Conservation (phyloP, 2,329 filamentous ascomycete genomes). For the Fragosphaeria purpurea region DNA sequence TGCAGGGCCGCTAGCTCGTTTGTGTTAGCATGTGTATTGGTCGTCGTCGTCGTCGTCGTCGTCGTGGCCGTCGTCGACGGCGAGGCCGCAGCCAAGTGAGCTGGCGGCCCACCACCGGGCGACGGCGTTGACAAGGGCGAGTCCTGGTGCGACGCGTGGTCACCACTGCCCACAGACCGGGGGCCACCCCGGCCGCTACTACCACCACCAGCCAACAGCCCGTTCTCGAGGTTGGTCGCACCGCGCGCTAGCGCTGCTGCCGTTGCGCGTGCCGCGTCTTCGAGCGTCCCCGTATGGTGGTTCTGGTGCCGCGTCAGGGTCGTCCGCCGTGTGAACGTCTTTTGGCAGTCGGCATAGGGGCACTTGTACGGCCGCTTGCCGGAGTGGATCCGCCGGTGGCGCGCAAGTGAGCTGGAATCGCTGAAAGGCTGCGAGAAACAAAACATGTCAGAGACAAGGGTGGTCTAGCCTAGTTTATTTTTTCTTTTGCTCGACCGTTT, state of each 20-base stretch:
- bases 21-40: too few relatives aligned
- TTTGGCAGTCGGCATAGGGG: slow-evolving; percentile 93
- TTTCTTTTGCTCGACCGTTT: too few relatives aligned
- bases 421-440: slow-evolving; percentile 65
- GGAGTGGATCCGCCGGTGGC: slow-evolving; percentile 89
- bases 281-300: slow-evolving; percentile 87
- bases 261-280: slow-evolving; percentile 83
- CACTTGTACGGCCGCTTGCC: slow-evolving; percentile 96
- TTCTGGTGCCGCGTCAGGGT: slow-evolving; percentile 94
- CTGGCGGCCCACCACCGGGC: slow-evolving; percentile 36
- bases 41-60: slow-evolving; percentile 41
- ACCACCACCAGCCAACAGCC: slow-evolving; percentile 9
- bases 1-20: slow-evolving; percentile 58
- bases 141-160: slow-evolving; percentile 59
- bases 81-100: too few relatives aligned
- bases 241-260: slow-evolving; percentile 67
- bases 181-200: slow-evolving; percentile 31
- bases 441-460: background rate
- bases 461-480: background rate
- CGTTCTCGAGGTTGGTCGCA: slow-evolving; percentile 23
- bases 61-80: slow-evolving; percentile 73
- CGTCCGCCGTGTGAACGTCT: slow-evolving; percentile 93
- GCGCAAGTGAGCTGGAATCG: slow-evolving; percentile 86
- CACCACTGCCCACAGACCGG: slow-evolving; percentile 52
- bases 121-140: slow-evolving; percentile 75